Percentiles rank a stretch among this genome's conserved stretches.
These are phyloP conservation scores for Kodamaea sp. DNA, from an alignment of 1,139 yeast species.

Conservation along the genomic window DNA sequence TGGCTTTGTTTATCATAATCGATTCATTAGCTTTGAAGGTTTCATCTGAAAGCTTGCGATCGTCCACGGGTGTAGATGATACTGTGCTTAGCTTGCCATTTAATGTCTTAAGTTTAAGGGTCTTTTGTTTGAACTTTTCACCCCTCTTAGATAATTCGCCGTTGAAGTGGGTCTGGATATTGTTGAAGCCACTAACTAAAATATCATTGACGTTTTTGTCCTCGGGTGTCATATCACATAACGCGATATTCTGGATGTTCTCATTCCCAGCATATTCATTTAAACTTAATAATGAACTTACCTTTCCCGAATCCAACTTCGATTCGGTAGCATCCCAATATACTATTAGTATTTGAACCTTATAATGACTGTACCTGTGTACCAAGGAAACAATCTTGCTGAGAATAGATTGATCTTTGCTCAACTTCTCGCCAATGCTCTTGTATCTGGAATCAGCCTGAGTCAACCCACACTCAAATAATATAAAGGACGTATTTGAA, in stretches of 20 bases:
- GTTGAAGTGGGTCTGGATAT: constrained; percentile 24
- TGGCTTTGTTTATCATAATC: constrained; percentile 32
- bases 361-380: constrained; percentile 34
- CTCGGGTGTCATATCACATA: constrained; percentile 40
- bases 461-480: constrained; percentile 50
- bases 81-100: constrained; percentile 8
- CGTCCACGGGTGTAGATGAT: too few species aligned
- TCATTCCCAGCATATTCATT: constrained; percentile 10
- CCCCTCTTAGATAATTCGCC: constrained; percentile 39
- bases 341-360: constrained; percentile 39
- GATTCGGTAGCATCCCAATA: constrained; percentile 39
- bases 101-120: constrained; percentile 11
- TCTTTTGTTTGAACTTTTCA: constrained; percentile 17
- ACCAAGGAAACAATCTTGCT: constrained; percentile 39
- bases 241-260: constrained; percentile 22
- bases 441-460: constrained; percentile 16
- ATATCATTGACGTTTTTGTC: constrained; percentile 30
- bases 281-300: constrained; percentile 21
- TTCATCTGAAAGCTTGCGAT: constrained; percentile 12
- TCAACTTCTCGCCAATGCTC: constrained; percentile 30
- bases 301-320: constrained; percentile 17
- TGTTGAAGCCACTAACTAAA: constrained; percentile 26
- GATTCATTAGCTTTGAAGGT: constrained; percentile 26
- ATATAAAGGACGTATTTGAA: constrained; percentile 36
- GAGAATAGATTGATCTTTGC: constrained; percentile 38